Conservation (phyloP, 257 asterid species). For the Oldenlandia corymbosa region DNA sequence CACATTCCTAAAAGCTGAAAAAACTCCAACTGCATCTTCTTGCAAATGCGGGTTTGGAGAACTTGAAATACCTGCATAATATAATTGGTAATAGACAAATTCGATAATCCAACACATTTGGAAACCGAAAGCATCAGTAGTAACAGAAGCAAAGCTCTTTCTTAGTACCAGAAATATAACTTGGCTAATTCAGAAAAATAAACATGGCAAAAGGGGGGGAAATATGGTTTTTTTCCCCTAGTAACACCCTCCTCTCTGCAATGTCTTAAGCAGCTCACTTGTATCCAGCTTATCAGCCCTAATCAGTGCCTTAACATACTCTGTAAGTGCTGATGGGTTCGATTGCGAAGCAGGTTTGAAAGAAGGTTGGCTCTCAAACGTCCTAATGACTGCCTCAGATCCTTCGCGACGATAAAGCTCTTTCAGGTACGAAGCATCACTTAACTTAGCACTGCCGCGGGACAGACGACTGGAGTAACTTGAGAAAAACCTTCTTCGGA, state of each 20-base stretch:
- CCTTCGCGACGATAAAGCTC: constrained; percentile 63
- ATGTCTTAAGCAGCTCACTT: constrained; percentile 66
- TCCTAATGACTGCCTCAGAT: constrained; percentile 71
- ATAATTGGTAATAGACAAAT: too few relatives aligned
- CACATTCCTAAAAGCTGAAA: constrained; percentile 62
- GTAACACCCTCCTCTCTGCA: constrained; percentile 71
- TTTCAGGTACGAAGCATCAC: constrained; percentile 72
- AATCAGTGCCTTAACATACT: constrained; percentile 80
- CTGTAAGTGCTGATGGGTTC: constrained; percentile 74
- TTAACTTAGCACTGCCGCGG: constrained; percentile 52
- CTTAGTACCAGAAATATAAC: too few relatives aligned
- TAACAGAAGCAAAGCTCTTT: too few relatives aligned
- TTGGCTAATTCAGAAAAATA: too few relatives aligned
- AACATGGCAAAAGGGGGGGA: too few relatives aligned
- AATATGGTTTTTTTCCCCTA: neutral
- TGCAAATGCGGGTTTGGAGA: constrained; percentile 41
- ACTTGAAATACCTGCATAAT: constrained; percentile 46
- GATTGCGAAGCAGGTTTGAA: too few relatives aligned
- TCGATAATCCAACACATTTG: too few relatives aligned
- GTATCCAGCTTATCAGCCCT: constrained; percentile 82
- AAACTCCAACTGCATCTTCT: constrained; percentile 55
- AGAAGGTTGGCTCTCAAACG: constrained; percentile 76
- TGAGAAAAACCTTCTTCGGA: constrained; percentile 37
- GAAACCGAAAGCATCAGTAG: neutral
- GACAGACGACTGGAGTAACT: constrained; percentile 67